Evolutionary conservation across 2,329 filamentous ascomycete genomes (phyloP).

Genomic region (Stemphylium lycopersici): DNA sequence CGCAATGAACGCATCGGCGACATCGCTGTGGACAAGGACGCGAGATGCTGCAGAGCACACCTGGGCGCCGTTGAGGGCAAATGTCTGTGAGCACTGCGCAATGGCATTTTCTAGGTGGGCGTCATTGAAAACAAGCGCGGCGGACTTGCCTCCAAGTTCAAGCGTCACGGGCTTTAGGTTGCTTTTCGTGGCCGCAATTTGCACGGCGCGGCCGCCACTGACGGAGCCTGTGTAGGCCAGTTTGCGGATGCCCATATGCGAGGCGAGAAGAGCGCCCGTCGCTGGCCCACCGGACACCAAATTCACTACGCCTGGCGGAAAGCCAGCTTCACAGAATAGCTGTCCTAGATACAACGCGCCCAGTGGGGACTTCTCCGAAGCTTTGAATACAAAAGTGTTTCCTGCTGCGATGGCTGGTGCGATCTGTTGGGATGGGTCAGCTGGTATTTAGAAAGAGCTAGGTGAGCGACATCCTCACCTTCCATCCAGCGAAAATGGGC

Average conservation of each 20-base stretch:
- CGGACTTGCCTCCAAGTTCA: too few species aligned
- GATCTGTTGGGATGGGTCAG: slow-evolving; percentile 32
- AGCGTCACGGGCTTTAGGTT: too few species aligned
- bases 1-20: neutral
- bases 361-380: slow-evolving; percentile 37
- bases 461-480: neutral
- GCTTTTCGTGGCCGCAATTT: too few species aligned
- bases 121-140: too few species aligned
- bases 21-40: neutral
- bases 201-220: too few species aligned
- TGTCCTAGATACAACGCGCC: slow-evolving; percentile 27
- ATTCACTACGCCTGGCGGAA: slow-evolving; percentile 52
- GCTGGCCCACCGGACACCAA: slow-evolving; percentile 38
- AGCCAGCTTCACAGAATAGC: slow-evolving; percentile 42
- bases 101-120: slow-evolving; percentile 31
- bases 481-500: slow-evolving; percentile 10
- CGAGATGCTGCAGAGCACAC: slow-evolving; percentile 4
- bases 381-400: slow-evolving; percentile 40
- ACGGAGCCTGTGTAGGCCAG: too few species aligned
- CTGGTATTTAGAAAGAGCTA: slow-evolving; percentile 1
- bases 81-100: slow-evolving; percentile 5
- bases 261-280: slow-evolving; percentile 30
- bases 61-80: slow-evolving; percentile 4
- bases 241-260: too few species aligned
- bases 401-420: slow-evolving; percentile 44